Base-by-base conservation (phyloP, 371 early-diverging fungal species). In the Smittium mucronatum region DNA sequence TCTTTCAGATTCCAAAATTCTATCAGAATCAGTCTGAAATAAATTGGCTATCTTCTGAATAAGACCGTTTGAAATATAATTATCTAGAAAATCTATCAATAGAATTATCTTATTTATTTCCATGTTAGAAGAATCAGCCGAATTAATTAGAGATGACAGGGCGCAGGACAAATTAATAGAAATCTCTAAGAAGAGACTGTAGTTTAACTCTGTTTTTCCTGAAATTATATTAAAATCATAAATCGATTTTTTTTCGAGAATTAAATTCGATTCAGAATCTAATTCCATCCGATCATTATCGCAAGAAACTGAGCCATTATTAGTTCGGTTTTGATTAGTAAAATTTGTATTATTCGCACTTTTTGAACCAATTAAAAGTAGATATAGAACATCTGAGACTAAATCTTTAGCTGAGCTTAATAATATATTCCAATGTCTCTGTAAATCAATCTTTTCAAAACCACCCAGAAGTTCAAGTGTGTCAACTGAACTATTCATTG, bases 381-480 rank as follows among this genome's bases (percentile, higher is more conserved):
- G 28, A 30, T 67, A 36, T 15, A 36, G 16, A 2, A 67, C 8
- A 5, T 8, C 16, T 28, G 34, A 36, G 8, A 47, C 36, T 8
- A 36, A 17, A 11, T 47, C 67, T 30, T 47, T 67, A 11, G 35
- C 34, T 11, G 29, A 17, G 21, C 28, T 25, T 21, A 47, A 1
- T 11, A 67, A 29, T 28, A 36, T 67, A 30, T 36, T 67, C 36
- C 85, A 81, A 73, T 93, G 91, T 30, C 97, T 86, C 34, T 85
- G 86, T 57, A 90, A 69, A 75, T 95, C 95, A 25, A 94, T 88
- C 73, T 98, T 97, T 76, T 98, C 97, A 74, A 96, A 98, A 17
- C 97, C 96, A 73, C 98, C 98, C 34, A 98, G 76, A 1, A 98
- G 76, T 74, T 98, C 98, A 81, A 93, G 88, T 0, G 97, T 90